Conservation (phyloP, 441 rosid genomes). For the Geranium incanum region DNA sequence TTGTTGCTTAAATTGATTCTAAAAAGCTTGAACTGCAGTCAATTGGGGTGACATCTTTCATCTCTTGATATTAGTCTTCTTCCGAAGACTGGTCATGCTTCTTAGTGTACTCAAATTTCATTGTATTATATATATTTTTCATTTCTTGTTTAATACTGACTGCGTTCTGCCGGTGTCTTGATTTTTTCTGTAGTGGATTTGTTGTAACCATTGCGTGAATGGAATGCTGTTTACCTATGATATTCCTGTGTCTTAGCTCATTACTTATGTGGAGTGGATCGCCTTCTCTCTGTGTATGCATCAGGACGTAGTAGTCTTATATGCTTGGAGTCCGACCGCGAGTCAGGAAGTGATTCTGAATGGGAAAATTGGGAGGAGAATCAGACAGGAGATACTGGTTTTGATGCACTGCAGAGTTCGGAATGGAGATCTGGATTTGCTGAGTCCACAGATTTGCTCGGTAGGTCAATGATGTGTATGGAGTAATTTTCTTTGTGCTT, state of each 20-base stretch:
- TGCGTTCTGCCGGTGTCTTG: background rate
- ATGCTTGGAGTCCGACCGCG: conserved; percentile 66
- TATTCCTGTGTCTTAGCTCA: background rate
- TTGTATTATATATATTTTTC: background rate
- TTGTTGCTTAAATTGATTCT: background rate
- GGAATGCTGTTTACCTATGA: background rate
- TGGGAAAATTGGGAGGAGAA: conserved; percentile 30
- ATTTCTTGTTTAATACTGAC: background rate
- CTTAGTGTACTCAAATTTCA: background rate
- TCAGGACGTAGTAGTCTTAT: conserved; percentile 41
- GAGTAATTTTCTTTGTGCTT: conserved; percentile 10
- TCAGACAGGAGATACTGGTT: conserved; percentile 21
- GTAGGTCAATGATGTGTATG: conserved; percentile 25
- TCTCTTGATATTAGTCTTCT: conserved; percentile 5
- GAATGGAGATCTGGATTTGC: conserved; percentile 26
- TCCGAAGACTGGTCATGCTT: background rate
- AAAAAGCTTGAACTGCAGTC: background rate
- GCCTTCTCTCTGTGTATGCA: background rate
- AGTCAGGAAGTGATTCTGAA: conserved; percentile 31
- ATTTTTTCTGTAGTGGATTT: conserved; percentile 8
- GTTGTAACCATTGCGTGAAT: background rate
- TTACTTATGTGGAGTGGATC: conserved; percentile 2
- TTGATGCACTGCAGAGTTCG: conserved; percentile 25
- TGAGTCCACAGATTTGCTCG: conserved; percentile 23
- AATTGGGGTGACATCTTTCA: background rate